Evolutionary conservation across 768 basidiomycete species (phyloP).

Genomic region (Psilocybe cubensis): DNA sequence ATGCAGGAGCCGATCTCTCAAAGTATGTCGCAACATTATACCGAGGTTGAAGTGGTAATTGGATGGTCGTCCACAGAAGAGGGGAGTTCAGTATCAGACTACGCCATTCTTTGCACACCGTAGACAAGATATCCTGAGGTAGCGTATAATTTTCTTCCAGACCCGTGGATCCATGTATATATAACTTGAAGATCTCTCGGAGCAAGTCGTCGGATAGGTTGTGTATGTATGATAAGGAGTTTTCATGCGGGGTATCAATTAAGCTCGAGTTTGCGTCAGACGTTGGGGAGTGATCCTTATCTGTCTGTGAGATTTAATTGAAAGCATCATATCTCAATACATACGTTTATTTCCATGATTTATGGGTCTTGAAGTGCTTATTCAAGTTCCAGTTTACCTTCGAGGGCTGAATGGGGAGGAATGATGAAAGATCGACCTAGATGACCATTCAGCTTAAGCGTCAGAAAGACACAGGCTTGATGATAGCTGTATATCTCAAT

Average conservation of each 20-base stretch:
- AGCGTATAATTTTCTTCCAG: constrained; percentile 2
- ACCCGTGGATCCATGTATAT: background rate
- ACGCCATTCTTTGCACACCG: constrained; percentile 33
- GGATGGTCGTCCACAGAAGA: constrained; percentile 31
- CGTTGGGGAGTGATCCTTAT: too few species aligned
- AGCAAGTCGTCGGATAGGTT: constrained; percentile 12
- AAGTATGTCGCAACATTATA: constrained; percentile 25
- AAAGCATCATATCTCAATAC: too few species aligned
- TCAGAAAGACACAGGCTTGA: too few species aligned
- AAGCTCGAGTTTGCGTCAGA: background rate
- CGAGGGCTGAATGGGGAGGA: too few species aligned
- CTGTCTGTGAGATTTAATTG: too few species aligned
- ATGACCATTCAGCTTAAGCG: too few species aligned
- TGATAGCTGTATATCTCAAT: too few species aligned
- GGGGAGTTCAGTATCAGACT: constrained; percentile 26
- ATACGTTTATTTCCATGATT: too few species aligned
- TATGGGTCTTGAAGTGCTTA: too few species aligned
- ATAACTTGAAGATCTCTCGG: constrained; percentile 4
- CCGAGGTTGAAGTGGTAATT: constrained; percentile 10
- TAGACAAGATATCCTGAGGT: constrained; percentile 19
- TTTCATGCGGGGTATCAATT: background rate
- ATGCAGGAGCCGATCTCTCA: constrained; percentile 27
- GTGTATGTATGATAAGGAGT: background rate
- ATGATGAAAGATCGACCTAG: too few species aligned
- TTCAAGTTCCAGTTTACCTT: too few species aligned